These are phyloP conservation scores for Megacollybia marginata DNA, from an alignment of 768 basidiomycete species.

Conservation along the genomic window DNA sequence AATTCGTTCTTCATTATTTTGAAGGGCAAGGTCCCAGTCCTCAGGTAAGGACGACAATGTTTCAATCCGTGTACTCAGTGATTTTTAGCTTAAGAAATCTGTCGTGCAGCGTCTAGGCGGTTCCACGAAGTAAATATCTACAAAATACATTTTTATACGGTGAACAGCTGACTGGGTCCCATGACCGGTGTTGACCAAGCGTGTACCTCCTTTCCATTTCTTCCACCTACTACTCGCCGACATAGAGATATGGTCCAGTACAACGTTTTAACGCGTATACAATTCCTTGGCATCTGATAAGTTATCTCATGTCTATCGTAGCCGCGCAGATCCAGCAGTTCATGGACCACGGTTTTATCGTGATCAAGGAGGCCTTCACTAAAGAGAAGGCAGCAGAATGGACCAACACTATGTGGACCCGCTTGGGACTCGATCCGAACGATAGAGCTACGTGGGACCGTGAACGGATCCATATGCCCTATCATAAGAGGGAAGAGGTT, in stretches of 20 bases:
- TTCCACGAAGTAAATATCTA: slow-evolving; percentile 18
- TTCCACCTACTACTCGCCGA: no score
- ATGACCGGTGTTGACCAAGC: no score
- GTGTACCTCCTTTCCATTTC: no score
- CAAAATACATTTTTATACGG: neutral
- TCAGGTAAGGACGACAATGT: slow-evolving; percentile 38
- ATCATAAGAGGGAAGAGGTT: slow-evolving; percentile 37
- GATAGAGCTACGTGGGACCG: slow-evolving; percentile 49
- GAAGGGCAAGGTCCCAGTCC: slow-evolving; percentile 66
- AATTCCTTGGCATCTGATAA: neutral
- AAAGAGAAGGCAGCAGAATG: slow-evolving; percentile 42
- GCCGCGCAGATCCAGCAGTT: slow-evolving; percentile 39
- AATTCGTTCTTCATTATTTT: slow-evolving; percentile 72
- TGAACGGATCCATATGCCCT: slow-evolving; percentile 52
- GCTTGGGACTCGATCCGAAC: slow-evolving; percentile 42
- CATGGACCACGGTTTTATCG: slow-evolving; percentile 46
- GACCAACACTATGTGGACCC: slow-evolving; percentile 43
- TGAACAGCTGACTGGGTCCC: no score
- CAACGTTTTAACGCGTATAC: slow-evolving; percentile 31
- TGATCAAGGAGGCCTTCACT: slow-evolving; percentile 46
- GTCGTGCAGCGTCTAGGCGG: slow-evolving; percentile 33
- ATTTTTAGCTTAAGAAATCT: slow-evolving; percentile 40
- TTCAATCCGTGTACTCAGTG: neutral
- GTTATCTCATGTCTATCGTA: neutral
- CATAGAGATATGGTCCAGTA: slow-evolving; percentile 11